Base-by-base conservation (phyloP, 2,329 filamentous ascomycete species). In the Colletotrichum plurivorum region DNA sequence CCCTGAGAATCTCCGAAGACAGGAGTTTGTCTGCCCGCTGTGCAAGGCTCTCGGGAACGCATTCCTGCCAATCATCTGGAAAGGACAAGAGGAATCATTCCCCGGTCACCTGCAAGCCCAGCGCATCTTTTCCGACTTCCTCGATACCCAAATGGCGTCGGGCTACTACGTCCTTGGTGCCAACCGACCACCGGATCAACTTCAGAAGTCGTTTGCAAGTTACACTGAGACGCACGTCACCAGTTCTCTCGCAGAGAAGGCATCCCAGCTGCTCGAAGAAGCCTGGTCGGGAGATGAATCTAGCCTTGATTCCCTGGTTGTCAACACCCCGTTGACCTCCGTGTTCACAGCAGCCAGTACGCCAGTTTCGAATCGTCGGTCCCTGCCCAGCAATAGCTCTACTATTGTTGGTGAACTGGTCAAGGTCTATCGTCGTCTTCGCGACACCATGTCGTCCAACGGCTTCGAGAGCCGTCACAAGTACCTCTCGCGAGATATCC, bases 31-130 rank as follows among this genome's bases (percentile, higher is more conserved):
- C 63, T 99, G 96, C 74, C 96, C 96, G 1, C 85, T 99, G 1
- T 99, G 96, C 84, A 99, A 99, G 80, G 97, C 96, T 4, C 86
- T 99, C 0, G 96, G 96, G 3, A 99, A 99, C 77, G 89, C 94
- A 0, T 99, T 99, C 81, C 80, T 99, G 45, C 97, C 97, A 0
- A 94, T 99, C 71, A 91, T 97, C 45, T 99, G 96, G 96, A 97
- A 95, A 78, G 93, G 93, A 27, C 92, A 97, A 76, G 93, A 97
- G 74, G 93, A 97, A 76, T 89, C 90, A 2, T 94, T 95, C 71
- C 91, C 94, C 0, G 92, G 93, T 4, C 85, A 89, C n/a, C 82
- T 98, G 45, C 85, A 89, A 59, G 82, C 90, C 5, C 77, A 85
- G 39, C 79, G 79, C 18, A 78, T 85, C 1, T 95, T 97, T 76